phyloP scores from a whole-genome alignment of 306 rosid species.

The Pterocarpus santalinus region DNA sequence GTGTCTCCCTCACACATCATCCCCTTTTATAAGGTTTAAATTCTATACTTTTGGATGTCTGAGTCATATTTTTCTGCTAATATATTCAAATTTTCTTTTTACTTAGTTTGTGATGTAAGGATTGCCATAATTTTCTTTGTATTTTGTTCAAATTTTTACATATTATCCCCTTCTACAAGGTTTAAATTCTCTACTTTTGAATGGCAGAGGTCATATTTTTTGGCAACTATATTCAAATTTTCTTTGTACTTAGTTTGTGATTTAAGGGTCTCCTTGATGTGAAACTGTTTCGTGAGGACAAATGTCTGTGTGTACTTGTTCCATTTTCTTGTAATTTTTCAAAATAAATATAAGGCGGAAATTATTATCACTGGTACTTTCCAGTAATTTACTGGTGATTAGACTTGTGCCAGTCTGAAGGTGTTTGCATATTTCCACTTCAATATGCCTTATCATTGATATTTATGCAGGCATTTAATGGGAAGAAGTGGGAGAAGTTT shows the following conservation, averaged over 20 bases:
- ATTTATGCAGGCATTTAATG: slow-evolving; percentile 80
- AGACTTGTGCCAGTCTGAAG: slow-evolving; percentile 8
- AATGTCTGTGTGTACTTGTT: neutral
- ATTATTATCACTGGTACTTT: slow-evolving; percentile 18
- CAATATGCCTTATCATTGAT: slow-evolving; percentile 27
- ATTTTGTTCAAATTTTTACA: neutral
- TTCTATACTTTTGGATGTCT: slow-evolving; percentile 16
- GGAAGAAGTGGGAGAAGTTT: slow-evolving; percentile 96
- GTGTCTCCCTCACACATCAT: slow-evolving; percentile 77
- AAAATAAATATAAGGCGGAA: neutral
- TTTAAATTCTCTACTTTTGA: slow-evolving; percentile 39
- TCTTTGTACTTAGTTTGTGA: neutral
- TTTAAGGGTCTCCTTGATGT: slow-evolving; percentile 1
- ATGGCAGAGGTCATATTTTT: slow-evolving; percentile 30
- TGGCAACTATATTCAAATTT: neutral
- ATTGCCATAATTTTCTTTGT: slow-evolving; percentile 9
- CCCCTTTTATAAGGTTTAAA: slow-evolving; percentile 73
- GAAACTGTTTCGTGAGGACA: slow-evolving; percentile 5
- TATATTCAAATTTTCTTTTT: slow-evolving; percentile 3
- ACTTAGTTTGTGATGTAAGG: neutral
- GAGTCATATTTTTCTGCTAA: slow-evolving; percentile 11
- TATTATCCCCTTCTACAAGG: slow-evolving; percentile 72
- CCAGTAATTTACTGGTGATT: slow-evolving; percentile 20
- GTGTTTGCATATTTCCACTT: neutral
- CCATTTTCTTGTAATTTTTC: neutral